Evolutionary conservation across 495 filamentous ascomycete species (phyloP), one percentile per base, ranked within the genome.

Genomic region (Penicillium turbatum): DNA sequence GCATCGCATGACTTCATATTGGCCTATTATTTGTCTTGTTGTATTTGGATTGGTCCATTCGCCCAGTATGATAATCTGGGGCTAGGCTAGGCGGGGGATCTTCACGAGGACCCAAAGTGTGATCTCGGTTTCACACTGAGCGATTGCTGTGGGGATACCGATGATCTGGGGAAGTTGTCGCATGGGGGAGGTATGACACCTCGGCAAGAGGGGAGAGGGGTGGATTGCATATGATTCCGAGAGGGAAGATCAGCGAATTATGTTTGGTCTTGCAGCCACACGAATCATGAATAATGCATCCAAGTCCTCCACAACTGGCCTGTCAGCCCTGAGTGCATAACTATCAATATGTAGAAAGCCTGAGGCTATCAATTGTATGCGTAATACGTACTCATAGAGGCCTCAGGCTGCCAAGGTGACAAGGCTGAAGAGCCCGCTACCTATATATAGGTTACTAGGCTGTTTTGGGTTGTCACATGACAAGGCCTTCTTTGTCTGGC

Each of bases 1-100:
- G 61, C 65, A 51, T 32, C 26, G 32, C 21, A 54, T 57, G 59
- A 52, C 35, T 44, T 58, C 55, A 58, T 51, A 24, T n/a, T 45
- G 6, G 32, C 11, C 30, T 9, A 44, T 27, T 27, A 8, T 3
- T 0, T 30, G 5, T 6, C 1, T 16, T 19, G 11, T 31, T 5
- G 16, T 2, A 5, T 30, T 21, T 24, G 17, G 17, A 24, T 40
- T 37, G 35, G n/a, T 12, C 11, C 35, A 16, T 5, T 37, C 6
- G 5, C 2, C 13, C 15, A 30, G 12, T 0, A 15, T 43, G 5
- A 12, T 16, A 13, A n/a, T 37, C 35, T 17, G 8, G 27, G 8
- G 5, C 6, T 29, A 3, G 13, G 24, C n/a, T 44, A 16, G 26
- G 9, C 27, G 30, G 1, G 1, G 38, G n/a, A 35, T 34, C 49